These are phyloP conservation scores for Trypethelium eluteriae DNA, from an alignment of 495 filamentous ascomycete genomes.

Conservation along the genomic window DNA sequence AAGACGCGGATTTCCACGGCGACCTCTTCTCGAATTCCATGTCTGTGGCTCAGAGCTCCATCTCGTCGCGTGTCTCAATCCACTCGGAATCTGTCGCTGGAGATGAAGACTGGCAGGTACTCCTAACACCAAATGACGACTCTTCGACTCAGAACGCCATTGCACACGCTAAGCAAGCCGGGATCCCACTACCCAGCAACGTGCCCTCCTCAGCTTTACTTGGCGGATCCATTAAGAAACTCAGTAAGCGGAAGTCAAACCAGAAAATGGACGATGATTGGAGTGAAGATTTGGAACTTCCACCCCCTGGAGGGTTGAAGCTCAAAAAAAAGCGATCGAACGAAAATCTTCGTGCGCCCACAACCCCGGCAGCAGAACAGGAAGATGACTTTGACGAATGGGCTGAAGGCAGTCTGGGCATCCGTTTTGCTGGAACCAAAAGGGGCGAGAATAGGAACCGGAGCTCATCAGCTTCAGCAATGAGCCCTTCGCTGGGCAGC, in stretches of 20 bases:
- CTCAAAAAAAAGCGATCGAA: conserved; percentile 41
- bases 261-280: conserved; percentile 80
- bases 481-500: conserved; percentile 86
- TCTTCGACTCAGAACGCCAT: conserved; percentile 74
- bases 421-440: conserved; percentile 75
- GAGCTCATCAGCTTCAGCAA: conserved; percentile 76
- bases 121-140: conserved; percentile 71
- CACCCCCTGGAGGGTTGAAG: conserved; percentile 34
- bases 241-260: conserved; percentile 67
- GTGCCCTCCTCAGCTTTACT: conserved; percentile 89
- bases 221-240: conserved; percentile 87
- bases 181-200: conserved; percentile 83
- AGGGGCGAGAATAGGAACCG: conserved; percentile 62
- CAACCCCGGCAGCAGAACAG: conserved; percentile 31
- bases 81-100: conserved; percentile 62
- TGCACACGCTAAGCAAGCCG: conserved; percentile 73
- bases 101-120: conserved; percentile 80
- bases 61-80: conserved; percentile 68
- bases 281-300: conserved; percentile 83
- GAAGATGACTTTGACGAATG: conserved; percentile 81
- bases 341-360: conserved; percentile 1
- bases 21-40: conserved; percentile 48
- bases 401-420: conserved; percentile 86
- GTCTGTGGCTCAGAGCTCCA: conserved; percentile 60
- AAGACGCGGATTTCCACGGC: conserved; percentile 72